A percentile compares a stretch with the other conserved stretches of the same genome.
Conservation (phyloP, 2,329 filamentous ascomycete species). For the Pyricularia pennisetigena region DNA sequence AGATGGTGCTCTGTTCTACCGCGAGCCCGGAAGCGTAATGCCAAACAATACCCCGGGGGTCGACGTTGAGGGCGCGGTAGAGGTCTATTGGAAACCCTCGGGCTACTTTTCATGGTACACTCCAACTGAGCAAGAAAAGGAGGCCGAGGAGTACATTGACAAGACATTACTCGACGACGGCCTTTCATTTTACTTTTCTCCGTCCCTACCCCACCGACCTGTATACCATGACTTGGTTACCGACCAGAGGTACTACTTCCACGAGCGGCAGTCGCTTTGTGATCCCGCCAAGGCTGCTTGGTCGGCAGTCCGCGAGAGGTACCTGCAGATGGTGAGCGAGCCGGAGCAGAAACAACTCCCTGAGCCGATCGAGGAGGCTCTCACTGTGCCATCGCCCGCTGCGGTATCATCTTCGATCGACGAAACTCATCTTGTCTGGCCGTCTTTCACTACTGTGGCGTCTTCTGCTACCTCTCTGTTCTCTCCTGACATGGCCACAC, state of each 20-base stretch:
- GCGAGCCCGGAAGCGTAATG: neutral
- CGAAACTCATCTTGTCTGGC: no score
- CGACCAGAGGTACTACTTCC: neutral
- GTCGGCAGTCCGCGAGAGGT: neutral
- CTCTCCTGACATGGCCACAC: no score
- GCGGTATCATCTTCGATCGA: no score
- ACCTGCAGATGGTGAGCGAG: neutral
- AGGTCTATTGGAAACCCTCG: neutral
- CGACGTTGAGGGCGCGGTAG: neutral
- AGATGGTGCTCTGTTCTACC: neutral
- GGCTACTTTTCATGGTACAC: neutral
- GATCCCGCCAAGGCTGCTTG: neutral
- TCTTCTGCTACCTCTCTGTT: no score
- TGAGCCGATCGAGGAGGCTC: neutral
- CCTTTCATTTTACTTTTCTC: neutral
- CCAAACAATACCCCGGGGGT: neutral
- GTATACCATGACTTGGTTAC: neutral
- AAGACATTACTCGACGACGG: neutral
- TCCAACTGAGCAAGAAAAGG: neutral
- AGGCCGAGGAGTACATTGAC: neutral
- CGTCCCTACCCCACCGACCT: neutral
- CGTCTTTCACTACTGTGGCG: no score
- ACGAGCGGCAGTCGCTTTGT: neutral
- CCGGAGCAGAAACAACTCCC: neutral
- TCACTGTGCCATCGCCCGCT: neutral